phyloP scores from a whole-genome alignment of 805 yeast species.

The Candida krabiensis region DNA sequence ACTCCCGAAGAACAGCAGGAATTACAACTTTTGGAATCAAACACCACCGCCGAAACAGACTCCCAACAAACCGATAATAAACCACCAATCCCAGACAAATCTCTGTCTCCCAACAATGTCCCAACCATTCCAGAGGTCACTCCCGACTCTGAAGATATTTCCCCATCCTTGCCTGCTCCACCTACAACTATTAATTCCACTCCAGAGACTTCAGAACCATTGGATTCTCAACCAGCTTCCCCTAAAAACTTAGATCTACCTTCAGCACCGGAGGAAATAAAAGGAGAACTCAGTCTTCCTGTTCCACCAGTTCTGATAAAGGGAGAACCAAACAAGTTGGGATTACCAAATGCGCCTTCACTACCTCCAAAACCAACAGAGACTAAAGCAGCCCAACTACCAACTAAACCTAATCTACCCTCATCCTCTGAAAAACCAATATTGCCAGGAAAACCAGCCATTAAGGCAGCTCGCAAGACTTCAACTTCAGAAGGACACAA shows the following conservation, averaged over 20 bases:
- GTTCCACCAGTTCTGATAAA: conserved; percentile 31
- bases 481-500: conserved; percentile 8
- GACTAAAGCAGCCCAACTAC: neutral
- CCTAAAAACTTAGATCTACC: conserved; percentile 10
- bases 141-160: conserved; percentile 4
- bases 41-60: neutral
- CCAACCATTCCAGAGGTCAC: neutral
- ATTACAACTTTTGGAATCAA: conserved; percentile 11
- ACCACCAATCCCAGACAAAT: neutral
- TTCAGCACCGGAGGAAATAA: conserved; percentile 17
- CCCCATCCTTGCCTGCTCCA: conserved; percentile 10
- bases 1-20: conserved; percentile 37
- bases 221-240: neutral
- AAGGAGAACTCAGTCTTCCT: conserved; percentile 28
- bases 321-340: conserved; percentile 30
- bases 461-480: conserved; percentile 5
- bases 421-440: neutral
- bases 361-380: conserved; percentile 12
- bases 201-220: conserved; percentile 3
- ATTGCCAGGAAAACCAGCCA: conserved; percentile 8
- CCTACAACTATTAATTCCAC: conserved; percentile 14
- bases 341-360: conserved; percentile 29
- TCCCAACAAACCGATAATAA: neutral
- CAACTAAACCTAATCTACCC: neutral
- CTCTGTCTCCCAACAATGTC: conserved; percentile 2